Evolutionary conservation across 2,329 filamentous ascomycete species (phyloP), one percentile per base, ranked within the genome.

Genomic region (Ophiostoma sp.): DNA sequence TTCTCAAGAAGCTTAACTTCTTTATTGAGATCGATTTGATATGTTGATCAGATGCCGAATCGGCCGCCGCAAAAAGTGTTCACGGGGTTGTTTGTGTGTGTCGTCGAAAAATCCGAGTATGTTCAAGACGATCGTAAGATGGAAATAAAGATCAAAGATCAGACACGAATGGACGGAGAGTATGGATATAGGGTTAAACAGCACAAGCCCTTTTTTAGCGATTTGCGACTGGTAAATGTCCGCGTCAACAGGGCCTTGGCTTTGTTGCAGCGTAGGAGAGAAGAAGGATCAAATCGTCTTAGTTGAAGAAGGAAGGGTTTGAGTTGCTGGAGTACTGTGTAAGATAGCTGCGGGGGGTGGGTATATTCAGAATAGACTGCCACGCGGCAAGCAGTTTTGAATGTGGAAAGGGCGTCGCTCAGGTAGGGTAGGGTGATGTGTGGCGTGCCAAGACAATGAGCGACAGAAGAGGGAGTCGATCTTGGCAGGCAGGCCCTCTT

Each of bases 401-500:
- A 70, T 19, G 33, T 28, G n/a, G 33, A 17, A 66, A 42, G 59
- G 59, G 33, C 33, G 59, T n/a, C 33, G 59, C 33, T 36, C 33
- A 6, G 19, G 59, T 25, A 64, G 33, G 59, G 33, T n/a, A 39
- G 22, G 31, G 5, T 9, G 63, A 45, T 31, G 36, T 61, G 66
- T 70, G 17, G 64, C 55, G 64, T 63, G 72, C 72, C 72, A 70
- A 73, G 72, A 61, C 52, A 61, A 64, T 36, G 66, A 68, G 61
- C 42, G 70, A 39, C 36, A 63, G 55, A 50, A 9, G 11, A 17
- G 22, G 22, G 17, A 25, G 59, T 45, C 42, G 66, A 70, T 70
- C 72, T 69, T 72, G 71, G 63, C 39, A 19, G 15, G 52, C 5
- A 31, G 63, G 50, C 11, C 9, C 22, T 42, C 31, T 55, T 59